phyloP scores from a whole-genome alignment of 805 yeast species.

The Ogataea trehalophila region DNA sequence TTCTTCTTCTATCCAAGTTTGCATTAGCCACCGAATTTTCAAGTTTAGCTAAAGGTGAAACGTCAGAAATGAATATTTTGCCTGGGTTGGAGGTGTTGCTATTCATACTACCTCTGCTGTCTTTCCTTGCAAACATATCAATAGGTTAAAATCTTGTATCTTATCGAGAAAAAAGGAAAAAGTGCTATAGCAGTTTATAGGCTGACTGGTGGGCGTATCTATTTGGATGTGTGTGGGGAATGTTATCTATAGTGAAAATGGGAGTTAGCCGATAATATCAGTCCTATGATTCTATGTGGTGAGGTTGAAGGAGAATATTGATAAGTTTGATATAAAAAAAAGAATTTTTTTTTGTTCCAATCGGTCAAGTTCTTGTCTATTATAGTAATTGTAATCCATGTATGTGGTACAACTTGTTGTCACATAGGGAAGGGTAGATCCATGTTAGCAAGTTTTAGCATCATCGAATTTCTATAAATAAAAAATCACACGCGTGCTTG shows the following conservation, averaged over 20 bases:
- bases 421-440: neutral
- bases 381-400: neutral
- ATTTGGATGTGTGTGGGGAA: too few species aligned
- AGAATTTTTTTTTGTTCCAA: too few species aligned
- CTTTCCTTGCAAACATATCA: neutral
- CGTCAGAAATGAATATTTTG: constrained; percentile 1
- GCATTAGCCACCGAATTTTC: neutral
- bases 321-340: too few species aligned
- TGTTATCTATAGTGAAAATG: too few species aligned
- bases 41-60: constrained; percentile 11
- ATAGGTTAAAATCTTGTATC: neutral
- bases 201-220: too few species aligned
- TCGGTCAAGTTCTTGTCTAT: neutral
- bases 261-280: too few species aligned
- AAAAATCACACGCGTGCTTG: too few species aligned
- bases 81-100: neutral
- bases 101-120: neutral
- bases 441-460: too few species aligned
- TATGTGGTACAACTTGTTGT: neutral
- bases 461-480: too few species aligned
- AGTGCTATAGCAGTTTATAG: neutral
- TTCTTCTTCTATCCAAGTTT: neutral
- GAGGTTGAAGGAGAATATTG: too few species aligned
- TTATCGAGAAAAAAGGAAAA: neutral
- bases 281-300: too few species aligned